These are phyloP conservation scores for Fusarium floridanum DNA, from an alignment of 2,329 filamentous ascomycete species.

Conservation along the genomic window DNA sequence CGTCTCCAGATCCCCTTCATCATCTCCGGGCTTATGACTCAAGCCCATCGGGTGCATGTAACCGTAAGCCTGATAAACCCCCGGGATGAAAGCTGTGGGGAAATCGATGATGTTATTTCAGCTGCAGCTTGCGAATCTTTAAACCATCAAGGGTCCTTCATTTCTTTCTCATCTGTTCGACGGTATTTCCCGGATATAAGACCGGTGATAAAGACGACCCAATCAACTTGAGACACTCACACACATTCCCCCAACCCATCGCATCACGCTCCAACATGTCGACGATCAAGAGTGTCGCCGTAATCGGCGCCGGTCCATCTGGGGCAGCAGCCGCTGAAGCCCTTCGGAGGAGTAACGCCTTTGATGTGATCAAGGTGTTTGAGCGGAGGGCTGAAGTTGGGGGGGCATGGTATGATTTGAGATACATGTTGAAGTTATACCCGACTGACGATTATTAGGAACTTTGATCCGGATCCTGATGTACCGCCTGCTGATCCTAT, in stretches of 20 bases:
- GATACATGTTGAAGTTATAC: not conserved
- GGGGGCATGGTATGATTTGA: not conserved
- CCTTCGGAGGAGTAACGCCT: not conserved
- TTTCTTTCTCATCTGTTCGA: not conserved
- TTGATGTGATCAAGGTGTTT: conserved; percentile 4
- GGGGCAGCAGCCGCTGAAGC: conserved; percentile 7
- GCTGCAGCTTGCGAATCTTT: conserved; percentile 1
- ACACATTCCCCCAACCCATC: not conserved
- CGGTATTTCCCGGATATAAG: not conserved
- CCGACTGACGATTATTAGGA: not conserved
- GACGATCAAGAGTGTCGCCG: conserved; percentile 4
- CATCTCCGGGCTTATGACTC: not conserved
- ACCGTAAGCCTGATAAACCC: not conserved
- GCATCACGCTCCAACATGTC: not conserved
- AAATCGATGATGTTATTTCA: conserved; percentile 4
- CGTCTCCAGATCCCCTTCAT: not conserved
- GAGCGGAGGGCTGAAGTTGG: conserved; percentile 10
- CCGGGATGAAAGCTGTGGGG: not conserved
- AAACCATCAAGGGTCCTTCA: not conserved
- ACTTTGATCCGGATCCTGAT: conserved; percentile 2
- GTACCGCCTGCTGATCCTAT: conserved; percentile 5
- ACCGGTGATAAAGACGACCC: not conserved
- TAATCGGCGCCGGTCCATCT: conserved; percentile 11
- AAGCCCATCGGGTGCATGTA: not conserved
- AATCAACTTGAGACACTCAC: not conserved